Base-by-base conservation (phyloP, 2,329 filamentous ascomycete genomes). In the Alternaria arborescens region DNA sequence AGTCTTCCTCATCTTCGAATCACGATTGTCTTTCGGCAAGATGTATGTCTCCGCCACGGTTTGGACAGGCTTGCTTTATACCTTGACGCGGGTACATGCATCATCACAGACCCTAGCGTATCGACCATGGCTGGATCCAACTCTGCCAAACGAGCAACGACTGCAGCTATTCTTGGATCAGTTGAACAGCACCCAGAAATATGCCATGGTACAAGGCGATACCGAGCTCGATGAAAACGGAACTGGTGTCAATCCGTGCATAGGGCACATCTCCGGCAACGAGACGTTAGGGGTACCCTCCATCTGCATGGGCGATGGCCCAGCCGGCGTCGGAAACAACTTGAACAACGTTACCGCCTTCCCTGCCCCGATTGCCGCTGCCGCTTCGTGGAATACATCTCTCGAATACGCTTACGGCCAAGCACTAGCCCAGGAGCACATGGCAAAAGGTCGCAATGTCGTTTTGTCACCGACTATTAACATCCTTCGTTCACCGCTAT, bases 391-490 rank as follows among this genome's bases (percentile, higher is more conserved):
- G 54, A 24, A 52, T 3, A 28, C 24, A 6, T 14, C 34, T 20
- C 46, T 57, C 16, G 36, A 51, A 43, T 57, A 57, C 28, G 44
- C 44, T 5, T 51, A 51, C 14, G 54, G 54, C 28, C 44, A 51
- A 51, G 54, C 46, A 40, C 34, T 52, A 32, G 46, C 44, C n/a
- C 36, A 42, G 1, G 54, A 57, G 3, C 44, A 51, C 36, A 51
- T 42, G 44, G 54, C 44, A 24, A 52, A 57, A 36, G 46, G 46
- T 2, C 44, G 44, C 34, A 51, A 60, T 40, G 44, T 60, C 22
- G 28, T 60, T 30, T 32, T 56, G n/a, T 52, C 56, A 26, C 58
- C 61, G 26, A 78, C 70, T 56, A 77, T 79, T 61, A 73, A 78
- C 41, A 58, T 61, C 10, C 32, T 40, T 1, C 47, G 61, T 8